Evolutionary conservation across 2,329 filamentous ascomycete species (phyloP), one percentile per base, ranked within the genome.

Genomic region (Cladophialophora exuberans): DNA sequence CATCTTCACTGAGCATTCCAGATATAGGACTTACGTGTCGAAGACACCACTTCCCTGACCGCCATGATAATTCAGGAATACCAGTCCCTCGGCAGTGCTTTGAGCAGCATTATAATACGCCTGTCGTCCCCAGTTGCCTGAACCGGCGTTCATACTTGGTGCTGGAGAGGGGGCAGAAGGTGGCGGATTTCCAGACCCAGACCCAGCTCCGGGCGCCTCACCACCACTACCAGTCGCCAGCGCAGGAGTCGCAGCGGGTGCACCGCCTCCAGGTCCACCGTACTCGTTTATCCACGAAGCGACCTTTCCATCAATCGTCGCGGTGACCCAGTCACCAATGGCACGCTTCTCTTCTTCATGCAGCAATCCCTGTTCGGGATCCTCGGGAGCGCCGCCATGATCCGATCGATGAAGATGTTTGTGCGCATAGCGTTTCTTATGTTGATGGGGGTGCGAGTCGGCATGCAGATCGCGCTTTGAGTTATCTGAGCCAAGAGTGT

Each of bases 221-320:
- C 23, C 33, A 15, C 42, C 31, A 31, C 50, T 35, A 31, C 17
- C 35, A 17, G 51, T 22, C 17, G 28, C 31, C 9, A 54, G n/a
- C n/a, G 28, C 22, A 25, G 43, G 38, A 22, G 42, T 39, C 15
- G 54, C 31, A 23, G 49, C 31, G 20, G 47, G n/a, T 3, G 45
- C 49, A 25, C 60, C 36, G 10, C 43, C 52, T 10, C 54, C 30
- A n/a, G 28, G 31, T 18, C 59, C 61, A 25, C 31, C 72, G 50
- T 75, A 85, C 59, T 77, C 71, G 70, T 87, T 87, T 51, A 72
- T 67, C 84, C 83, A 87, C 6, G 80, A 79, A 22, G 80, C 77
- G 3, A 78, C 72, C 42, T 81, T 54, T 54, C 83, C 84, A 57
- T 86, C 66, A 52, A 87, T 85, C 22, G 77, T 81, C 9, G 82